These are phyloP conservation scores for Paspalum vaginatum DNA, from an alignment of 176 grass and related monocot genomes.

Conservation along the genomic window DNA sequence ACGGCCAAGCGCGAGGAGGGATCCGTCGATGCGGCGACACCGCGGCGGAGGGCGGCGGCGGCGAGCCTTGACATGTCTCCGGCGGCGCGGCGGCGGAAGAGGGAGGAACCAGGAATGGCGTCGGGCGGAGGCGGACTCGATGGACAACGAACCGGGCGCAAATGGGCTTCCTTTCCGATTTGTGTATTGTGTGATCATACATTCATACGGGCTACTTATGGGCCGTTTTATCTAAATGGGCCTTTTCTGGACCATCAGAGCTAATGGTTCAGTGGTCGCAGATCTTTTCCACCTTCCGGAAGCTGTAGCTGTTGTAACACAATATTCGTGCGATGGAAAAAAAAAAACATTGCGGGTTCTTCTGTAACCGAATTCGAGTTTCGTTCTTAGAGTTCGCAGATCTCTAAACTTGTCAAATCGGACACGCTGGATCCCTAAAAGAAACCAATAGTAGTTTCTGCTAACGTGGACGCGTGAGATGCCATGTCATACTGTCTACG, in stretches of 20 bases:
- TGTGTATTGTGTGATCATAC: not conserved
- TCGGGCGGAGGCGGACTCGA: not conserved
- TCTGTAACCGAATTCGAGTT: no score
- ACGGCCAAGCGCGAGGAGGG: not conserved
- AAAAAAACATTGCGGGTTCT: no score
- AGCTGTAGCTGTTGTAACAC: no score
- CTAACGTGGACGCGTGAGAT: no score
- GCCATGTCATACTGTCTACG: no score
- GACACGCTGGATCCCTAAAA: no score
- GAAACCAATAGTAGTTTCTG: no score
- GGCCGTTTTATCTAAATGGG: slow-evolving; percentile 1
- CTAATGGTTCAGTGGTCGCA: no score
- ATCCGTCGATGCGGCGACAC: not conserved
- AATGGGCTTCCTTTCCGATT: slow-evolving; percentile 29
- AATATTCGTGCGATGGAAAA: no score
- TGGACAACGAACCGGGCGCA: not conserved
- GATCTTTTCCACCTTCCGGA: no score
- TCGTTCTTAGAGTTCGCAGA: no score
- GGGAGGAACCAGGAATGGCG: slow-evolving; percentile 23
- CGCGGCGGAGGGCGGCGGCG: slow-evolving; percentile 35
- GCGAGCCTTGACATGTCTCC: slow-evolving; percentile 53
- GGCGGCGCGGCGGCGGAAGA: slow-evolving; percentile 30
- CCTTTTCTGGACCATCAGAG: not conserved
- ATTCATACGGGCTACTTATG: not conserved
- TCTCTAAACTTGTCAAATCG: no score